Evolutionary conservation across 305 asterid species (phyloP).

Genomic region (Coffea humblotiana): DNA sequence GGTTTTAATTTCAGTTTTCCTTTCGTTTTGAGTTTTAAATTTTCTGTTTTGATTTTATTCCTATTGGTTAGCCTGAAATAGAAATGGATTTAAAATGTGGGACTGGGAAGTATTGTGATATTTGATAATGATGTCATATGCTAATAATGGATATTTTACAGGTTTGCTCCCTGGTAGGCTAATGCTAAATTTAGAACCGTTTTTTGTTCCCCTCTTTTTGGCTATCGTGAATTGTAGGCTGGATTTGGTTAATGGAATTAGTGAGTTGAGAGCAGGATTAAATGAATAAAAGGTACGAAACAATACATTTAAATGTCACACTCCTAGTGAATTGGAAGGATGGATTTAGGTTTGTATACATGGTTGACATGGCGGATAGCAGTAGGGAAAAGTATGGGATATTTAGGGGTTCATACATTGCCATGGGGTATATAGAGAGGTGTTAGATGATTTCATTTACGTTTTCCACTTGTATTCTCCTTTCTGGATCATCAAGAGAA

Average conservation of each 20-base stretch:
- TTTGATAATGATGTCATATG: constrained; percentile 7
- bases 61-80: background rate
- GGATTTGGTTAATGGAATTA: background rate
- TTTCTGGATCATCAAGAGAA: background rate
- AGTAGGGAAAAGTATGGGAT: background rate
- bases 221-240: background rate
- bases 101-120: background rate
- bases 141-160: background rate
- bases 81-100: background rate
- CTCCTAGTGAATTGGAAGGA: background rate
- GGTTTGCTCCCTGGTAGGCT: background rate
- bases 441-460: background rate
- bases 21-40: background rate
- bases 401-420: background rate
- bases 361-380: background rate
- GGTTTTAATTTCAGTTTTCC: constrained; percentile 41
- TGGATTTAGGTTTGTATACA: background rate
- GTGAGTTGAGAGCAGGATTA: background rate
- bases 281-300: background rate
- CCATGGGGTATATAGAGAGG: background rate
- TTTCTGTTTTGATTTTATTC: background rate
- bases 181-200: constrained; percentile 8
- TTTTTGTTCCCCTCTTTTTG: background rate
- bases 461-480: background rate
- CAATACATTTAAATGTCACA: background rate